Base-by-base conservation (phyloP, 345 rosid species). In the Acer campestre region DNA sequence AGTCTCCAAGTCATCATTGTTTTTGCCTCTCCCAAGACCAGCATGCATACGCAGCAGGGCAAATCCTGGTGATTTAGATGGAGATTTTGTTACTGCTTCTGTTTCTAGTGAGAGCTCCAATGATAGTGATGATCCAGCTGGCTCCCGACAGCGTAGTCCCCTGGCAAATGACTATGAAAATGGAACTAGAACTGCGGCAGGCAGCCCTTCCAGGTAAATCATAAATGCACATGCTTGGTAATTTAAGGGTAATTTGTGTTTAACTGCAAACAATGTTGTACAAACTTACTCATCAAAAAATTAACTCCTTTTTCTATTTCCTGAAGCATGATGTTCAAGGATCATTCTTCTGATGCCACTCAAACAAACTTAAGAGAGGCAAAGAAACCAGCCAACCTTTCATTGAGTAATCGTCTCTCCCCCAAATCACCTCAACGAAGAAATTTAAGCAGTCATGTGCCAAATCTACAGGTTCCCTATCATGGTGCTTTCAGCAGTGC, bases 11-110 rank as follows among this genome's bases (percentile, higher is more conserved):
- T 85, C 89, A 13, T 85, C 80, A 18, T 67, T 82, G 66, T 85
- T 87, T 87, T 67, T 82, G 51, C 91, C 91, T 83, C 84, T 84
- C 14, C 91, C 87, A 25, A 85, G 82, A 83, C 88, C 93, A 38
- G 76, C 81, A 38, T 86, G 90, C 80, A 89, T 86, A 61, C 67
- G 82, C 17, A 65, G 72, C 29, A 79, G 81, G 78, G 79, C 80
- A 38, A 77, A 80, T 86, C 79, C 75, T 38, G 61, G 80, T 13
- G 91, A 89, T 68, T 71, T 85, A 42, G 93, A 89, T 77, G 88
- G 86, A 79, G 91, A 88, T 58, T 65, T 82, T 7, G 77, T 82
- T 62, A 78, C 84, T 11, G 83, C 84, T 75, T 86, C 89, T 35
- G 78, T 85, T 80, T 89, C 83, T n/a, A 82, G 91, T 72, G 91